These are phyloP conservation scores for Epichloe glyceriae DNA, from an alignment of 2,329 filamentous ascomycete genomes.

Conservation along the genomic window DNA sequence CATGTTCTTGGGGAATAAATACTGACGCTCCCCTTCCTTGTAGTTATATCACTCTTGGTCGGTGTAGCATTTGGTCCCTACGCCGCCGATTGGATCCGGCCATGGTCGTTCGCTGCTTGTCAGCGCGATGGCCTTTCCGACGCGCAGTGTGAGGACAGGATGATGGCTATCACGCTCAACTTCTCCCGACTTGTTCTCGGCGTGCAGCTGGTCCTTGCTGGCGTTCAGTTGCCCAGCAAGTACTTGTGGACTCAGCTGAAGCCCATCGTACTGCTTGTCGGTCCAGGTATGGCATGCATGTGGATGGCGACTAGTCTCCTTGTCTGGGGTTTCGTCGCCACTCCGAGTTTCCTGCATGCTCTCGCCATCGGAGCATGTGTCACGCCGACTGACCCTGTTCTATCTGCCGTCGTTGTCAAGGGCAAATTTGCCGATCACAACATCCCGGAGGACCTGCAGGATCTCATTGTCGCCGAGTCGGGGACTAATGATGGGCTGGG, in stretches of 20 bases:
- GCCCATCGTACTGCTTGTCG: conserved; percentile 59
- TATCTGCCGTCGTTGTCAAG: conserved; percentile 85
- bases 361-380: conserved; percentile 73
- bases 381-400: conserved; percentile 81
- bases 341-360: conserved; percentile 62
- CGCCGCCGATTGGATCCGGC: conserved; percentile 63
- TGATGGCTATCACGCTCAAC: conserved; percentile 65
- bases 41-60: conserved; percentile 67
- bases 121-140: conserved; percentile 9
- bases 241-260: conserved; percentile 73
- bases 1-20: too few relatives aligned
- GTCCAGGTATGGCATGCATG: conserved; percentile 76
- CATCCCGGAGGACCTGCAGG: conserved; percentile 67
- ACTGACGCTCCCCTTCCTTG: not conserved
- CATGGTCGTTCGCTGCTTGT: conserved; percentile 55
- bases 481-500: conserved; percentile 83
- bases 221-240: conserved; percentile 73
- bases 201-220: conserved; percentile 79
- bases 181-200: conserved; percentile 81
- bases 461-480: conserved; percentile 69
- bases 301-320: conserved; percentile 73
- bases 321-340: conserved; percentile 63
- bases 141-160: conserved; percentile 30
- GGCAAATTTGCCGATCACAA: conserved; percentile 88
- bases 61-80: conserved; percentile 69